Base-by-base conservation (phyloP, 1,139 yeast species). In the Zhuliangozyma parablackwelliae region DNA sequence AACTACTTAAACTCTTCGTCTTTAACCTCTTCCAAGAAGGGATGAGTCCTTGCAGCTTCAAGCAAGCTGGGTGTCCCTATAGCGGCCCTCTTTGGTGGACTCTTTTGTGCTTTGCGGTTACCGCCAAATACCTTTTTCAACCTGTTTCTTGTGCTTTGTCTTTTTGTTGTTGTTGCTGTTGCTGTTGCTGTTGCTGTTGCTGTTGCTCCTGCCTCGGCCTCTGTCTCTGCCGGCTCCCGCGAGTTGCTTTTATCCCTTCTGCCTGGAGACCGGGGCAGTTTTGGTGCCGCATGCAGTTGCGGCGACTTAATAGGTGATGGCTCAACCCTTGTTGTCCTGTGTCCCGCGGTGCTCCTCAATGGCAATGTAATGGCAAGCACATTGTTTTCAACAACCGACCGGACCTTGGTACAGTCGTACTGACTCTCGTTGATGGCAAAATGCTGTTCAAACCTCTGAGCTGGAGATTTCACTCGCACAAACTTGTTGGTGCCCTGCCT, bases 11-110 rank as follows among this genome's bases (percentile, higher is more conserved):
- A 23, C 24, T 65, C 72, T 44, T 65, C 72, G 43, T 66, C 72
- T 41, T 64, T 69, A 7, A 65, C 69, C 38, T 61, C 71, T 43
- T 65, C 69, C 16, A 65, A 36, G 2, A 65, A 59, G 26, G 70
- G 68, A 26, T 30, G 33, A 12, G 29, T 36, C 32, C 41, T 29
- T 21, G 38, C 39, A 20, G 38, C 25, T 26, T 32, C 32, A 30
- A 30, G 30, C 16, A 16, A 16, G 16, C 16, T 16, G 16, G 16
- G 16, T 16, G 16, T 3, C 16, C 4, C 16, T 4, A 3, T 16
- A 4, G 16, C 4, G 16, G 16, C 16, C 16, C 16, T 16, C 16
- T 16, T 16, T 16, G 16, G 16, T 16, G 16, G 16, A 16, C 16
- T 16, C 16, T 16, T 16, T 16, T 16, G 16, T 16, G 16, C 26